Base-by-base conservation (phyloP, 2,329 filamentous ascomycete species). In the Fusarium sp. region DNA sequence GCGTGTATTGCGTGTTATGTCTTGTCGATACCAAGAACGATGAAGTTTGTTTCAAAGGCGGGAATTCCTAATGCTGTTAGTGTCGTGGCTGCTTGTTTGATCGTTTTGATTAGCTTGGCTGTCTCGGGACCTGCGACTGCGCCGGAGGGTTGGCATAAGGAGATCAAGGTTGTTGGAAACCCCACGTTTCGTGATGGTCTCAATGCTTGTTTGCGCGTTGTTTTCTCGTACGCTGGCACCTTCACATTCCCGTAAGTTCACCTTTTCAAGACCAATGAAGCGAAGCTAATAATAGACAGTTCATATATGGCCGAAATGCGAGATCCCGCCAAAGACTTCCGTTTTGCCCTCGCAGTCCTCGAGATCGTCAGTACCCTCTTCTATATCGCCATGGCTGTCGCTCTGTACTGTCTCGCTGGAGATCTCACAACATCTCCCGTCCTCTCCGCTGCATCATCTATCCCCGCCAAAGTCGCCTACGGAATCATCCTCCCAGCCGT, bases 231-330 rank as follows among this genome's bases (percentile, higher is more conserved):
- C 24, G 78, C 77, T 1, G 78, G 75, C 6, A 77, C 78, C 31
- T 75, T 73, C 3, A 76, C 75, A 7, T 77, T 77, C 26, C 72
- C 82, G 65, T 68, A 42, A 61, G 65, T 61, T 36, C 2, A 14
- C 1, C 0, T 0, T 4, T 24, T 6, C 0, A 16, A 7, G 0
- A 4, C 5, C 0, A 0, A 5, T 7, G 7, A 7, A 9, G 3
- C 9, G 0, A 13, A 12, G 4, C 61, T 67, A 8, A 67, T 3
- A 2, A 0, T 14, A 0, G 5, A 30, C 1, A 67, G 64, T 5
- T 65, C 63, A 2, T 78, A 78, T 8, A 78, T 79, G 73, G 73
- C 74, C 0, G 77, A 79, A 45, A 78, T 79, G 77, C 30, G 65
- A 1, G 58, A 79, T 0, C 76, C 76, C 0, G 56, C 56, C 0